Percentiles rank a stretch among this genome's conserved stretches.
Evolutionary conservation across 257 asterid genomes (phyloP).

Genomic region (Solanum clarkiae): DNA sequence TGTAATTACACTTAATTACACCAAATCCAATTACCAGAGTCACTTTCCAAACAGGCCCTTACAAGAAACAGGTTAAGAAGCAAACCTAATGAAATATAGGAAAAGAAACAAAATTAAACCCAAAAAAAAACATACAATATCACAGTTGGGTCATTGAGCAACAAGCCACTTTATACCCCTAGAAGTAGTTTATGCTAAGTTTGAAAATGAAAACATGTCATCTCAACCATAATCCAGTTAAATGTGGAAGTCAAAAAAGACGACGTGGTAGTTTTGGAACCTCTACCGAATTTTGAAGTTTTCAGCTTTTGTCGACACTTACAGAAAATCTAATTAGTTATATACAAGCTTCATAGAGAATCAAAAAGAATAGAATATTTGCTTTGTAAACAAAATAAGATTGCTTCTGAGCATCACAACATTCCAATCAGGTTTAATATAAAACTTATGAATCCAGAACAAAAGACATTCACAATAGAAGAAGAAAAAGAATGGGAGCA

Average conservation of each 20-base stretch:
- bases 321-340: background rate
- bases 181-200: background rate
- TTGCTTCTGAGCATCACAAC: background rate
- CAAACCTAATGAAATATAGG: background rate
- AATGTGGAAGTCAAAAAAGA: background rate
- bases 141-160: background rate
- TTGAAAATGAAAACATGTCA: background rate
- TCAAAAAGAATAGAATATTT: background rate
- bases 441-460: background rate
- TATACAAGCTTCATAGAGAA: background rate
- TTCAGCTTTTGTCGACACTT: background rate
- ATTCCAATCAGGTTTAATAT: background rate
- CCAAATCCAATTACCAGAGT: too few species aligned
- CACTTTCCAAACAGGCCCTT: too few species aligned
- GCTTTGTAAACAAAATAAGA: background rate
- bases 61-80: background rate
- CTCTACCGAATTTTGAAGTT: background rate
- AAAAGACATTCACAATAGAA: background rate
- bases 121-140: background rate
- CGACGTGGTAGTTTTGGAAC: background rate
- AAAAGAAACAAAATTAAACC: background rate
- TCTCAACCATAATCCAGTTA: background rate
- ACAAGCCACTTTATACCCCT: background rate
- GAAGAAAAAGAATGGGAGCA: background rate
- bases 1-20: too few species aligned